Evolutionary conservation across 1,284 basidiomycete genomes (phyloP).

Genomic region (Moesziomyces sp.): DNA sequence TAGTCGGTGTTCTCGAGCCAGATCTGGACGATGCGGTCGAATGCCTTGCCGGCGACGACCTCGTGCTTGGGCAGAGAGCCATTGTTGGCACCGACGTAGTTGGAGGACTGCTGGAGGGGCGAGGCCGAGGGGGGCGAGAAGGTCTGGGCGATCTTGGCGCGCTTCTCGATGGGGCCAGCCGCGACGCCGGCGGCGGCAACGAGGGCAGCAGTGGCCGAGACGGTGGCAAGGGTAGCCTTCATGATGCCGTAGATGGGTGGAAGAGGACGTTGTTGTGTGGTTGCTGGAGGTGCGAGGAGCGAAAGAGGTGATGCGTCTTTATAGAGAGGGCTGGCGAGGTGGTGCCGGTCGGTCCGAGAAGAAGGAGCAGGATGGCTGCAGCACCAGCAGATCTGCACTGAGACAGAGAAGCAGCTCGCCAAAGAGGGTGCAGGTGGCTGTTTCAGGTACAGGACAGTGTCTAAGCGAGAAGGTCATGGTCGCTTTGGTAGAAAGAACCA

Average conservation of each 20-base stretch:
- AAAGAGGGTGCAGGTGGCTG: too few species aligned
- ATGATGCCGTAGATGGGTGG: slow-evolving; percentile 3
- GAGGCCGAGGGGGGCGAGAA: slow-evolving; percentile 69
- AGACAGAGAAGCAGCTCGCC: too few species aligned
- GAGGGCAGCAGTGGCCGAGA: slow-evolving; percentile 77
- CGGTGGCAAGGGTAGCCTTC: slow-evolving; percentile 83
- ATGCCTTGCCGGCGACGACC: slow-evolving; percentile 70
- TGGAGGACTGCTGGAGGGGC: slow-evolving; percentile 66
- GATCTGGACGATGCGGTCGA: slow-evolving; percentile 72
- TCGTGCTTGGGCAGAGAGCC: slow-evolving; percentile 68
- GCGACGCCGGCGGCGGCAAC: slow-evolving; percentile 62
- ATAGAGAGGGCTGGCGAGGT: neutral
- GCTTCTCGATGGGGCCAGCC: slow-evolving; percentile 45
- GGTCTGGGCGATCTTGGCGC: slow-evolving; percentile 61
- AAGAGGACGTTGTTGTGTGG: neutral
- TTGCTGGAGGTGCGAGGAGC: too few species aligned
- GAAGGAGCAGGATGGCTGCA: neutral
- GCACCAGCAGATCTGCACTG: too few species aligned
- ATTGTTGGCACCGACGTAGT: slow-evolving; percentile 70
- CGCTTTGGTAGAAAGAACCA: neutral
- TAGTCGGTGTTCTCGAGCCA: slow-evolving; percentile 76
- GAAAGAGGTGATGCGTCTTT: too few species aligned
- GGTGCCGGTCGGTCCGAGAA: neutral
- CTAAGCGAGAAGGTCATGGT: neutral
- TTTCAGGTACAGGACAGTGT: too few species aligned